Base-by-base conservation (phyloP, 1,284 basidiomycete species). In the Ceratobasidium papillatum region DNA sequence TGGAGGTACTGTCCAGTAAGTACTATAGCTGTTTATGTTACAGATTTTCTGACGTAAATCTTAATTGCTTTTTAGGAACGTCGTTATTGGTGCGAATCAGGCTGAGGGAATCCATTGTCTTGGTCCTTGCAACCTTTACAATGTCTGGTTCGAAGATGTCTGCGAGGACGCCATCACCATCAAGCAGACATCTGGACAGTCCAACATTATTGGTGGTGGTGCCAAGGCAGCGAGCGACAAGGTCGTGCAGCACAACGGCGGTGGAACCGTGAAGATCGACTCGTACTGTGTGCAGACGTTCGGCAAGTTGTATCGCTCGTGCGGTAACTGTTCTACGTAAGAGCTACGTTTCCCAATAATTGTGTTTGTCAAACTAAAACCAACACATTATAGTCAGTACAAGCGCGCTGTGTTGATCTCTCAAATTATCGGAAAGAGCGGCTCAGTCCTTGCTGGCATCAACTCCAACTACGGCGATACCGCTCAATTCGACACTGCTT, bases 1-100 rank as follows among this genome's bases (percentile, higher is more conserved):
- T 52, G 84, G 84, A 38, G 83, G 82, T 27, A 83, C 82, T 38
- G 34, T 61, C 4, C 59, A 76, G 72, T 69, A 56, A n/a, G 64
- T 54, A 34, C 34, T 38, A 32, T 36, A 14, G 7, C n/a, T 41
- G 34, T 3, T 14, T 45, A 45, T 62, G 34, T 41, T 22, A 5
- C 32, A 19, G 12, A 11, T 9, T 11, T 25, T 11, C 32, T 34
- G 4, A 17, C n/a, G n/a, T n/a, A n/a, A 52, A 43, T 11, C 30
- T 38, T 19, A 45, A 22, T 14, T 34, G 49, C 32, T 5, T 65
- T n/a, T 11, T 56, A 84, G 81, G 66, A 81, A 81, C 36, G 83
- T 84, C 49, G 80, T 83, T 52, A 85, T 85, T 73, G 84, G 84
- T 22, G 79, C 81, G 27, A 82, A 84, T 77, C 83, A 84, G 66